Evolutionary conservation across 495 filamentous ascomycete genomes (phyloP), one percentile per base, ranked within the genome.

Genomic region (Penicillium mononematosum): DNA sequence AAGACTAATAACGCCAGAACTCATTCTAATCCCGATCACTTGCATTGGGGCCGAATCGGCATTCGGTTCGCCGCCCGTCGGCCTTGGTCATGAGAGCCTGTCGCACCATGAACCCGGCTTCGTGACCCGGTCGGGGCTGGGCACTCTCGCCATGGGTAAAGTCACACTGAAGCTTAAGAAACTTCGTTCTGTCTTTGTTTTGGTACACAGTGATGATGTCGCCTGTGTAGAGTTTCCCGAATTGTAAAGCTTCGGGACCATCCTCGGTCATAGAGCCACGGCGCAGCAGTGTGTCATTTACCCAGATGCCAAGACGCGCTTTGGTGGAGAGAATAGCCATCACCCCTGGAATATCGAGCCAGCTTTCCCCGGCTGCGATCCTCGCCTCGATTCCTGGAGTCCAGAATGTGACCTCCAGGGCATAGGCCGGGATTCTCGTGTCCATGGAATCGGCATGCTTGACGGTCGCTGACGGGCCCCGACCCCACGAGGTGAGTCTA

Each of bases 341-440:
- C 5, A 87, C 73, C 6, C 76, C 78, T 0, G 75, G 68, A 0
- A 82, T 64, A 5, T 66, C 70, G 53, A 69, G 75, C 83, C 83
- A 94, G 47, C 84, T 78, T 53, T 83, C 78, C 8, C 83, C 79
- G 20, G 80, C 60, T 24, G 79, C 76, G 27, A 83, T 78, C 5
- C 66, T 66, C 2, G 75, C 67, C 17, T 87, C 84, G 58, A 88
- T 84, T 2, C 79, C 81, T 0, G 81, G 78, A 24, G 82, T 83
- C 81, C 85, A 90, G 60, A 92, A 84, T 16, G 86, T 77, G 50
- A 97, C 78, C 59, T 87, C 85, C 61, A 95, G 81, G n/a, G 87
- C 91, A 52, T 84, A 84, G 62, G 91, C 91, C 5, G 92, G 89
- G 31, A 97, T 84, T 20, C 83, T 86, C 5, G 74, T 80, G 58